Evolutionary conservation across 1,139 yeast genomes (phyloP).

Genomic region (Scheffersomyces illinoinensis): DNA sequence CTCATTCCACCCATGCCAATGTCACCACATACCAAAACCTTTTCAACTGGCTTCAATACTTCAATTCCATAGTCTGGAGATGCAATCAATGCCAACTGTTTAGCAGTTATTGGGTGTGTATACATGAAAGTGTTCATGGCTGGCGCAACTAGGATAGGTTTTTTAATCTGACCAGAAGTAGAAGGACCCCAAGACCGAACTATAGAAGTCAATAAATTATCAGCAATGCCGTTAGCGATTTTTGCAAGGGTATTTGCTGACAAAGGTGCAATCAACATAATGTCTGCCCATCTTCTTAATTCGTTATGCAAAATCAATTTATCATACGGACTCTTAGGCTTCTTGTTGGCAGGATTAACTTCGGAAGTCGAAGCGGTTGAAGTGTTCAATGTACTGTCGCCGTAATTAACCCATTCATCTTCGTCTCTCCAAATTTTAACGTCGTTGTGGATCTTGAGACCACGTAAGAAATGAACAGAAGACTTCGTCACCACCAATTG

Average conservation of each 20-base stretch:
- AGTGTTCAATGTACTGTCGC: constrained; percentile 24
- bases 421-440: constrained; percentile 93
- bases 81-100: constrained; percentile 63
- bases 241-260: constrained; percentile 94
- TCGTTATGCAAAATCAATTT: constrained; percentile 76
- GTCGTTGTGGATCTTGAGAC: constrained; percentile 74
- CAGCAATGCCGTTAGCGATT: constrained; percentile 87
- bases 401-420: constrained; percentile 79
- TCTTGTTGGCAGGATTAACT: constrained; percentile 15
- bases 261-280: constrained; percentile 85
- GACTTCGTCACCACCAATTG: constrained; percentile 84
- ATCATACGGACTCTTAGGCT: constrained; percentile 41
- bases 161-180: constrained; percentile 30
- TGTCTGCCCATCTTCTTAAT: constrained; percentile 93
- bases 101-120: constrained; percentile 88
- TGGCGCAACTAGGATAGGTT: constrained; percentile 88
- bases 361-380: constrained; percentile 13
- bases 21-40: constrained; percentile 92
- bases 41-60: constrained; percentile 87
- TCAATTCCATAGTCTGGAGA: constrained; percentile 57
- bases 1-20: constrained; percentile 99
- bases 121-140: constrained; percentile 98
- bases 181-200: constrained; percentile 88
- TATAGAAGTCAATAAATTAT: constrained; percentile 80
- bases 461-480: constrained; percentile 81